These are phyloP conservation scores for Coprinopsis strossmayeri DNA, from an alignment of 768 basidiomycete species.

Conservation along the genomic window DNA sequence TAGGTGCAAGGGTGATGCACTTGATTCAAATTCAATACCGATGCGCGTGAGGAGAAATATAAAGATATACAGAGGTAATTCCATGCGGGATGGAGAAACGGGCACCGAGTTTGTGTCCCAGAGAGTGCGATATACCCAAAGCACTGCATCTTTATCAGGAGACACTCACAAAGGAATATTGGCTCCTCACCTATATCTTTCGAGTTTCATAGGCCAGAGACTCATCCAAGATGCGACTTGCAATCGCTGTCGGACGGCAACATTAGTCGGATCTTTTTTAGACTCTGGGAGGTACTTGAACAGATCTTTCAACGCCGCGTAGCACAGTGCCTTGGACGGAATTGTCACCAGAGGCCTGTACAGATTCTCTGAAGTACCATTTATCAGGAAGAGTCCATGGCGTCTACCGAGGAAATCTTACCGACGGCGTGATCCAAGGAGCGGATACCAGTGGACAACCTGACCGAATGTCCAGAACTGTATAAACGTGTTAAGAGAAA, in stretches of 20 bases:
- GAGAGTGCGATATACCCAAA: conserved; percentile 68
- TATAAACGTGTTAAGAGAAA: conserved; percentile 3
- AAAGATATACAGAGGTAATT: conserved; percentile 62
- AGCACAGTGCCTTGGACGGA: conserved; percentile 59
- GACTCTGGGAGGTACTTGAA: conserved; percentile 67
- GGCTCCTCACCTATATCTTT: conserved; percentile 47
- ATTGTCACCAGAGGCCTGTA: conserved; percentile 50
- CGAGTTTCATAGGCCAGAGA: conserved; percentile 57
- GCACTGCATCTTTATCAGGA: conserved; percentile 30
- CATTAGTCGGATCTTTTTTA: conserved; percentile 48
- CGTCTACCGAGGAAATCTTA: conserved; percentile 21
- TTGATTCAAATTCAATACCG: conserved; percentile 17
- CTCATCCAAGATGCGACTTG: conserved; percentile 80
- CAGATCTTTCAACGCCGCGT: conserved; percentile 61
- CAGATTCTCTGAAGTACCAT: conserved; percentile 41
- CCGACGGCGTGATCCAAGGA: conserved; percentile 77
- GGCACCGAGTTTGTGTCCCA: conserved; percentile 71
- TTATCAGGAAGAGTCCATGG: not conserved
- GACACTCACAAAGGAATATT: not conserved
- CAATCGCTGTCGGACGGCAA: conserved; percentile 60
- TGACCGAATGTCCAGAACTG: conserved; percentile 17
- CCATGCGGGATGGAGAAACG: conserved; percentile 75
- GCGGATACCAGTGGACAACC: conserved; percentile 76
- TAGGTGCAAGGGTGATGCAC: conserved; percentile 69
- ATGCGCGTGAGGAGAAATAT: conserved; percentile 6